Evolutionary conservation across 192 early-diverging fungal genomes (phyloP).

Genomic region (Polychytrium aggregatum): DNA sequence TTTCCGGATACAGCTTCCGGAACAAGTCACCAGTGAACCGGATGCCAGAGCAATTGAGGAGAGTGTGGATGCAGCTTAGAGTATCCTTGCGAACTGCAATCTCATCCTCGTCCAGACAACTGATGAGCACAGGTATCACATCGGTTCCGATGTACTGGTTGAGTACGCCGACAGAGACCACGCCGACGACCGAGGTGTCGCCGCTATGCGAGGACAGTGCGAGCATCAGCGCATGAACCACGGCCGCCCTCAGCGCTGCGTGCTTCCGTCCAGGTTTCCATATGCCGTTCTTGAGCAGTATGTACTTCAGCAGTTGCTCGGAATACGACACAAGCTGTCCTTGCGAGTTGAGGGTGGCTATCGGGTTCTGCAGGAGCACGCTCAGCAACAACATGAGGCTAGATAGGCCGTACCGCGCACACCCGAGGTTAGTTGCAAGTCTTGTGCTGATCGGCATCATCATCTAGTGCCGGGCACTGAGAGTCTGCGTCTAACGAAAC

Average conservation of each 20-base stretch:
- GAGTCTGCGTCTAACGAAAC: too few relatives aligned
- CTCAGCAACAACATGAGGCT: not conserved
- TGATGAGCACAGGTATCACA: constrained; percentile 18
- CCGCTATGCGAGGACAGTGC: not conserved
- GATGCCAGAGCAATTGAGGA: too few relatives aligned
- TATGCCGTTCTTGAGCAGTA: constrained; percentile 20
- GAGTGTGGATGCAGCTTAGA: constrained; percentile 3
- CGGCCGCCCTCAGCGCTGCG: too few relatives aligned
- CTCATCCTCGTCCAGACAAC: constrained; percentile 33
- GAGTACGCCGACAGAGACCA: not conserved
- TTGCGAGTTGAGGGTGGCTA: constrained; percentile 18
- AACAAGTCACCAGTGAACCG: too few relatives aligned
- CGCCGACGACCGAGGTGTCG: not conserved
- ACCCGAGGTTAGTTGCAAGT: too few relatives aligned
- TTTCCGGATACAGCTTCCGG: constrained; percentile 38
- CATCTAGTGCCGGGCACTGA: too few relatives aligned
- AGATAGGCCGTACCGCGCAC: too few relatives aligned
- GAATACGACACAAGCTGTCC: constrained; percentile 9
- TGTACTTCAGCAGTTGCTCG: constrained; percentile 14
- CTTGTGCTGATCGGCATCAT: too few relatives aligned
- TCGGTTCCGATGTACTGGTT: constrained; percentile 6
- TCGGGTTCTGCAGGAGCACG: constrained; percentile 5
- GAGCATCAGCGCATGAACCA: not conserved
- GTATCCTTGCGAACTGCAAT: constrained; percentile 14
- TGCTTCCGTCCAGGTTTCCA: constrained; percentile 39